These are phyloP conservation scores for Prunus padus DNA, from an alignment of 306 rosid genomes.

Conservation along the genomic window DNA sequence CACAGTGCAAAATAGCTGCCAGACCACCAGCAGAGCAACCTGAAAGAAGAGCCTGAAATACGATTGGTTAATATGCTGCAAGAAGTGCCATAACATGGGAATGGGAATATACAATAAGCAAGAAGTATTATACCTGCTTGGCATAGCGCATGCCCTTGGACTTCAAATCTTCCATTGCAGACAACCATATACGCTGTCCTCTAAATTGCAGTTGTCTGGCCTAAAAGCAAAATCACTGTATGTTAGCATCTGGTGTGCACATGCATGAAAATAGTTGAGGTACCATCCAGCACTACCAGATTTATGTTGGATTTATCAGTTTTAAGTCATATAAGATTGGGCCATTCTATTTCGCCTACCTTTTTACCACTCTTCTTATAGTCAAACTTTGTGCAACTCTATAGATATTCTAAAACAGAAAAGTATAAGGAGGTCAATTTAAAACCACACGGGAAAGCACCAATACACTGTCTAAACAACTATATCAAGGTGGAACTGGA, in stretches of 20 bases:
- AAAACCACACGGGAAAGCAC: too few relatives aligned
- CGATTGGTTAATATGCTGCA: background rate
- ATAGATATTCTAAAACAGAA: background rate
- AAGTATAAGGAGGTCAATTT: too few relatives aligned
- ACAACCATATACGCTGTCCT: conserved; percentile 87
- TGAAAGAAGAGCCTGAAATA: conserved; percentile 81
- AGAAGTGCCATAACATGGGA: background rate
- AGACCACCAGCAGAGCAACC: conserved; percentile 99
- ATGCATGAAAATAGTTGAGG: conserved; percentile 1
- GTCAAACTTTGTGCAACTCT: background rate
- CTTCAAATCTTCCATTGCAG: conserved; percentile 87
- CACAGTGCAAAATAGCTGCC: conserved; percentile 90
- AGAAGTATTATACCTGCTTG: conserved; percentile 52
- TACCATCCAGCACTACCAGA: background rate
- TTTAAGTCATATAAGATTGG: background rate
- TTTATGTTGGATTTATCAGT: background rate
- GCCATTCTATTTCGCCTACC: background rate
- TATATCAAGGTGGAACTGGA: too few relatives aligned
- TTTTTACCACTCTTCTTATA: background rate
- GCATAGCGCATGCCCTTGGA: conserved; percentile 86
- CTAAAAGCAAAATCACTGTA: conserved; percentile 31
- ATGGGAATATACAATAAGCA: conserved; percentile 12
- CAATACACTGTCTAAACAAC: too few relatives aligned
- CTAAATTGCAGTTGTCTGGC: conserved; percentile 71
- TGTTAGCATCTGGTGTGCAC: conserved; percentile 13